Percentiles rank a stretch among this genome's conserved stretches.
phyloP scores from a whole-genome alignment of 108 stramenopile genomes.

The Stephanodiscus triporus region DNA sequence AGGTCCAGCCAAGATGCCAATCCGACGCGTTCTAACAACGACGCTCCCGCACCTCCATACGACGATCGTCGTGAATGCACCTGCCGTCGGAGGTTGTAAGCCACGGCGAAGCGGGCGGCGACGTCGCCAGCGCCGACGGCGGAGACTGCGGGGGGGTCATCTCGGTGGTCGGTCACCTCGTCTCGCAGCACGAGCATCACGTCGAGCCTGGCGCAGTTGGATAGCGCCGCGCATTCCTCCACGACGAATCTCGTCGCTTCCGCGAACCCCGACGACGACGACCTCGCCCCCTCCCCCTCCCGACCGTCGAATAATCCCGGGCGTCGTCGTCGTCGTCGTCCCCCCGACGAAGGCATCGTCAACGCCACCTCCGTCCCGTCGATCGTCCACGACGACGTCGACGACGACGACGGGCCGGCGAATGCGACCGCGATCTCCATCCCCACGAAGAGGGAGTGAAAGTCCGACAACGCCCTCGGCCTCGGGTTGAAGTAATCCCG shows the following conservation, averaged over 20 bases:
- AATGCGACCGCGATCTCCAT: conserved; percentile 26
- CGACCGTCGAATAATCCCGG: too few species aligned
- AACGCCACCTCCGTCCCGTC: conserved; percentile 2
- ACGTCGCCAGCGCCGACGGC: conserved; percentile 5
- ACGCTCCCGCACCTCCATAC: background rate
- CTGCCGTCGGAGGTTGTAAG: conserved; percentile 39
- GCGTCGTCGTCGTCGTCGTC: background rate
- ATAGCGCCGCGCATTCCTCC: conserved; percentile 66
- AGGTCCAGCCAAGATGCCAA: conserved; percentile 53
- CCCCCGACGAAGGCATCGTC: conserved; percentile 4
- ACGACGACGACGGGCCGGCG: background rate
- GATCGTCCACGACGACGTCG: background rate
- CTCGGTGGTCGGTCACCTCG: background rate
- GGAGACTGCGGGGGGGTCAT: background rate
- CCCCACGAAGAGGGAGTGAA: conserved; percentile 54
- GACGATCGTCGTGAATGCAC: conserved; percentile 18
- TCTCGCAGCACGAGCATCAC: conserved; percentile 43
- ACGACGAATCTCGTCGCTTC: conserved; percentile 14
- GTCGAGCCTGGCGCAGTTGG: conserved; percentile 81
- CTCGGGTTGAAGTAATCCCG: conserved; percentile 81
- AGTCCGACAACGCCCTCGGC: conserved; percentile 64
- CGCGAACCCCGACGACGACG: background rate
- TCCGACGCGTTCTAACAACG: conserved; percentile 37
- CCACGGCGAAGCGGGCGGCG: conserved; percentile 33
- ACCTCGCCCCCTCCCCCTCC: background rate